Percentiles rank a stretch among this genome's conserved stretches.
These are phyloP conservation scores for Glarea lozoyensis DNA, from an alignment of 495 filamentous ascomycete genomes.

Conservation along the genomic window DNA sequence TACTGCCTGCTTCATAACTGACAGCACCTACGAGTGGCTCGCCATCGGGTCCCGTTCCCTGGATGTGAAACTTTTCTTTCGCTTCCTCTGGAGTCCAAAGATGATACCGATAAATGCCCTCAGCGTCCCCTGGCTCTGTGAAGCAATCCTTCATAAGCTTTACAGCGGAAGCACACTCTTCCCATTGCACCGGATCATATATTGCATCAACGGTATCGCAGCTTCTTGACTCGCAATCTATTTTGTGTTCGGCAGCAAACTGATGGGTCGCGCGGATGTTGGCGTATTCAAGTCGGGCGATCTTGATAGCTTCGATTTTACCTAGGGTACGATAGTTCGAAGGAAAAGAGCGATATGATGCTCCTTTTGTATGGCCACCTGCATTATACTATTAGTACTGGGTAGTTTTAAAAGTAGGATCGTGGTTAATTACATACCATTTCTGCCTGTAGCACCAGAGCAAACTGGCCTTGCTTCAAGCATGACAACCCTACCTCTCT, in stretches of 20 bases:
- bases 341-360: conserved; percentile 47
- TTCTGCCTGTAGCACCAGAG: conserved; percentile 52
- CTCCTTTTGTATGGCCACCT: conserved; percentile 56
- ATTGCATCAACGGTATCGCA: conserved; percentile 51
- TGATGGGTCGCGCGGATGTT: conserved; percentile 46
- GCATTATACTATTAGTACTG: neutral
- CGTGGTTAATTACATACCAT: conserved; percentile 28
- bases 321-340: conserved; percentile 31
- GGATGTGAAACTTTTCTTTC: conserved; percentile 34
- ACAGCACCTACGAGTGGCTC: conserved; percentile 37
- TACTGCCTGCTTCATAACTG: conserved; percentile 49
- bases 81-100: conserved; percentile 37
- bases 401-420: neutral
- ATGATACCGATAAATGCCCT: conserved; percentile 35
- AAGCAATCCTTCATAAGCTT: conserved; percentile 33
- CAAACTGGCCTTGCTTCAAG: conserved; percentile 49
- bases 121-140: conserved; percentile 27
- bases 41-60: conserved; percentile 10
- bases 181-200: conserved; percentile 41
- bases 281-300: conserved; percentile 46
- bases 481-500: conserved; percentile 33
- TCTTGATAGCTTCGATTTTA: conserved; percentile 36
- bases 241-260: conserved; percentile 40
- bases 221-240: conserved; percentile 39
- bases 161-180: conserved; percentile 30